Conservation (phyloP, 306 rosid species). For the Begonia loranthoides region DNA sequence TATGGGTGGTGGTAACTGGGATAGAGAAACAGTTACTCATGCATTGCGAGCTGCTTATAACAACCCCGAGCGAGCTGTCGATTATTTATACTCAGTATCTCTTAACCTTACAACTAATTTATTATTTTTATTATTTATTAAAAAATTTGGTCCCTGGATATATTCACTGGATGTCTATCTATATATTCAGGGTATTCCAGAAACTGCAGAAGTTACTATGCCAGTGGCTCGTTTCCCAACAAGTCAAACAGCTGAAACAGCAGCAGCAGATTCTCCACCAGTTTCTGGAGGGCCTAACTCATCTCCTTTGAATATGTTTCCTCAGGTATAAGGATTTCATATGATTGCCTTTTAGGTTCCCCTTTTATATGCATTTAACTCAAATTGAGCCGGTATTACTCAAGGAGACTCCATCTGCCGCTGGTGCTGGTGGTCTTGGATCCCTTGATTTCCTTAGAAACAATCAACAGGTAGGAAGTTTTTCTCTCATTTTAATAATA, state of each 20-base stretch:
- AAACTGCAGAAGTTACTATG: conserved; percentile 72
- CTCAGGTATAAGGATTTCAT: conserved; percentile 32
- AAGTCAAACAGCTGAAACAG: conserved; percentile 57
- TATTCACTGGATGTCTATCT: conserved; percentile 10
- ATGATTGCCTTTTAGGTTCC: too few species aligned
- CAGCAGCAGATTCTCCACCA: conserved; percentile 32
- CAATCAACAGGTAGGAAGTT: conserved; percentile 59
- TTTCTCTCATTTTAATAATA: too few species aligned
- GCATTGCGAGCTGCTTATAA: conserved; percentile 93
- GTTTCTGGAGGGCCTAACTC: conserved; percentile 75
- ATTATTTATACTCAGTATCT: conserved; percentile 89
- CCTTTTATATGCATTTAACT: too few species aligned
- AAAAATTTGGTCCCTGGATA: neutral
- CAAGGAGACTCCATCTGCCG: conserved; percentile 65
- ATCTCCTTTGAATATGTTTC: conserved; percentile 92
- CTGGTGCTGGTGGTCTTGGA: conserved; percentile 51
- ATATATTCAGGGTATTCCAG: conserved; percentile 77
- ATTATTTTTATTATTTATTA: conserved; percentile 2
- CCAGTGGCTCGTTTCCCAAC: conserved; percentile 49
- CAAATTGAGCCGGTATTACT: conserved; percentile 12
- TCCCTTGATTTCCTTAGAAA: conserved; percentile 88
- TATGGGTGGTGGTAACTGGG: conserved; percentile 95
- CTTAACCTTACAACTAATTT: conserved; percentile 5
- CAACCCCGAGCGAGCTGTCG: conserved; percentile 96
- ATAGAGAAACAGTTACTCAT: conserved; percentile 74